phyloP scores from a whole-genome alignment of 2,329 filamentous ascomycete species.

The Pseudopyricularia javanii region DNA sequence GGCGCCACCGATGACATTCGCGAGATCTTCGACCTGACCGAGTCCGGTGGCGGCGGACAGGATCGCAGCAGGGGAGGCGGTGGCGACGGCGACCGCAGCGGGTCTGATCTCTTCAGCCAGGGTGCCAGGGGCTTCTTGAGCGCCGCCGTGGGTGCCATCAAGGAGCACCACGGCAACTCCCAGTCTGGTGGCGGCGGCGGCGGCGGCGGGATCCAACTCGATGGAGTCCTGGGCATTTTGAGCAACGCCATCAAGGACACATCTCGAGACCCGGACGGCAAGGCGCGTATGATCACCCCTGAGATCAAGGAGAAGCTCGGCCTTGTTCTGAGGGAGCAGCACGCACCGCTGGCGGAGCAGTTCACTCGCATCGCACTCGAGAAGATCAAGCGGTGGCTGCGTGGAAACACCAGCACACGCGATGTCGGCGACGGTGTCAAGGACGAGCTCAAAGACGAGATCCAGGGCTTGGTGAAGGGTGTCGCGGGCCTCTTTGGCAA shows the following conservation, averaged over 20 bases:
- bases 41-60: constrained; percentile 11
- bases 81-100: constrained; percentile 3
- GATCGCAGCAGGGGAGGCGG: constrained; percentile 15
- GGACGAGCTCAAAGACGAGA: constrained; percentile 29
- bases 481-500: constrained; percentile 26
- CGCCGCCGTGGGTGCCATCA: constrained; percentile 25
- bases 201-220: constrained; percentile 22
- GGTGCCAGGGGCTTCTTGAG: constrained; percentile 25
- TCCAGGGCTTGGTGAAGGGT: constrained; percentile 30
- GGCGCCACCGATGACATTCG: constrained; percentile 27
- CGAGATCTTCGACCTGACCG: constrained; percentile 30
- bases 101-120: constrained; percentile 11
- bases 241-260: constrained; percentile 30
- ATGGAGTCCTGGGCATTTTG: constrained; percentile 27
- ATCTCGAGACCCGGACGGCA: constrained; percentile 31
- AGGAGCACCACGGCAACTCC: constrained; percentile 17
- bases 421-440: constrained; percentile 29
- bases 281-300: constrained; percentile 28
- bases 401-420: constrained; percentile 26
- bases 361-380: constrained; percentile 32
- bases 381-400: constrained; percentile 31
- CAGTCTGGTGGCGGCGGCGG: constrained; percentile 18
- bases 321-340: constrained; percentile 25
- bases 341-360: constrained; percentile 29
- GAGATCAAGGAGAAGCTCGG: constrained; percentile 33